Percentiles rank a stretch among this genome's conserved stretches.
Evolutionary conservation across 2,329 filamentous ascomycete species (phyloP).

Genomic region (Xylaria sp.): DNA sequence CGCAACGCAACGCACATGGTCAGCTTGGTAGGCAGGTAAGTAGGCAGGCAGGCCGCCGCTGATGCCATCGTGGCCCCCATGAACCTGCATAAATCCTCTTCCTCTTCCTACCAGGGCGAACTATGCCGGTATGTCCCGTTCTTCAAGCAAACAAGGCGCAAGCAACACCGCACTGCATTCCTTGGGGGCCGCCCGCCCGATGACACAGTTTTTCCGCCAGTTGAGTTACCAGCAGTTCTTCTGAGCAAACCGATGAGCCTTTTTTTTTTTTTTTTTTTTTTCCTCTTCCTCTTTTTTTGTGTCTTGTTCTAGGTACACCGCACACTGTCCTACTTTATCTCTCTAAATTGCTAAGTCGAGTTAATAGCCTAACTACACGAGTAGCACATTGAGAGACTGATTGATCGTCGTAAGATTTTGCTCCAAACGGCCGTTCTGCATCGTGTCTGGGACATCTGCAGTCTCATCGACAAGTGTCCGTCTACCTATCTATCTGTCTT

Average conservation of each 20-base stretch:
- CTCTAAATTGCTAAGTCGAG: too few relatives aligned
- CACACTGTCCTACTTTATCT: too few relatives aligned
- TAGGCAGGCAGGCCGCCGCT: too few relatives aligned
- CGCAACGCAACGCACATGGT: too few relatives aligned
- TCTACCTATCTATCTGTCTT: background rate
- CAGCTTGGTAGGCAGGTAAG: too few relatives aligned
- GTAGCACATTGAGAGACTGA: background rate
- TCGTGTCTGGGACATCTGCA: background rate
- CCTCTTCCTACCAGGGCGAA: background rate
- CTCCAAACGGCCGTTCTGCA: background rate
- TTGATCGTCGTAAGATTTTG: background rate
- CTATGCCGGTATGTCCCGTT: background rate
- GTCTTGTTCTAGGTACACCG: too few relatives aligned
- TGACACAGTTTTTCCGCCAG: background rate
- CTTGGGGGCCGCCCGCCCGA: background rate
- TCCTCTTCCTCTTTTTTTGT: too few relatives aligned
- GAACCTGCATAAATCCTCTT: too few relatives aligned
- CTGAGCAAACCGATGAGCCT: background rate
- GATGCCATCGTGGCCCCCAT: too few relatives aligned
- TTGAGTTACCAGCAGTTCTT: background rate
- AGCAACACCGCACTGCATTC: background rate
- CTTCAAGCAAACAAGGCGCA: background rate
- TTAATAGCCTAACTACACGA: too few relatives aligned
- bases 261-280: too few relatives aligned
- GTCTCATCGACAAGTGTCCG: background rate